phyloP scores from a whole-genome alignment of 768 basidiomycete genomes.

The Macrolepiota fuliginosa region DNA sequence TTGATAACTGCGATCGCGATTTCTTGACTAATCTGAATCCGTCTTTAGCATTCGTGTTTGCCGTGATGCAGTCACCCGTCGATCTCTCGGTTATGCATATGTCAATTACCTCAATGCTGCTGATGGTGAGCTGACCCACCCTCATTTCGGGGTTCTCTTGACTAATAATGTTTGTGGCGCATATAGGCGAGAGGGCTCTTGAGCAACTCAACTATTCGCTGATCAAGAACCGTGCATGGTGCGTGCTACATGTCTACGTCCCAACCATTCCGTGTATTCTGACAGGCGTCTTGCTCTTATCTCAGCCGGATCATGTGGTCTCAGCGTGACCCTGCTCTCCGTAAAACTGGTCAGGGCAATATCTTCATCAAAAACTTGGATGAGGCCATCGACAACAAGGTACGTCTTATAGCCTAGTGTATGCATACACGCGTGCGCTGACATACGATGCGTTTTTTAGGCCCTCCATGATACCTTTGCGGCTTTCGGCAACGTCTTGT shows the following conservation, averaged over 20 bases:
- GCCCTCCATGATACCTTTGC: conserved; percentile 99
- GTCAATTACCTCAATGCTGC: conserved; percentile 96
- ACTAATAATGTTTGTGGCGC: conserved; percentile 5
- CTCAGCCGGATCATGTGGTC: conserved; percentile 99
- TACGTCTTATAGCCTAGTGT: conserved; percentile 21
- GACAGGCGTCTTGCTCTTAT: conserved; percentile 17
- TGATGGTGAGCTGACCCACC: conserved; percentile 63
- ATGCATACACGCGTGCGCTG: background rate
- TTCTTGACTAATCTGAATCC: conserved; percentile 6
- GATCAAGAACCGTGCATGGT: conserved; percentile 98
- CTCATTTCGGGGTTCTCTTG: background rate
- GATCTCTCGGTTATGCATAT: conserved; percentile 99
- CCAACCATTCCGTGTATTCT: conserved; percentile 13
- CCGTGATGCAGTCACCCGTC: conserved; percentile 99
- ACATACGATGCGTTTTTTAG: conserved; percentile 32
- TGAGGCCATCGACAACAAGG: conserved; percentile 97
- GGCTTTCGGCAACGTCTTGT: conserved; percentile 97
- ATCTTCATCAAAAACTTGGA: conserved; percentile 99
- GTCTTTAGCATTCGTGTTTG: conserved; percentile 90
- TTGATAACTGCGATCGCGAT: conserved; percentile 8
- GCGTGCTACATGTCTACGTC: conserved; percentile 22
- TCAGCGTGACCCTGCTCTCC: conserved; percentile 97
- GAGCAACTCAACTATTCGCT: conserved; percentile 99
- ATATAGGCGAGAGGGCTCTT: conserved; percentile 89
- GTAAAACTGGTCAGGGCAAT: conserved; percentile 99